Base-by-base conservation (phyloP, 495 filamentous ascomycete genomes). In the Aspergillus incahuasiensis region DNA sequence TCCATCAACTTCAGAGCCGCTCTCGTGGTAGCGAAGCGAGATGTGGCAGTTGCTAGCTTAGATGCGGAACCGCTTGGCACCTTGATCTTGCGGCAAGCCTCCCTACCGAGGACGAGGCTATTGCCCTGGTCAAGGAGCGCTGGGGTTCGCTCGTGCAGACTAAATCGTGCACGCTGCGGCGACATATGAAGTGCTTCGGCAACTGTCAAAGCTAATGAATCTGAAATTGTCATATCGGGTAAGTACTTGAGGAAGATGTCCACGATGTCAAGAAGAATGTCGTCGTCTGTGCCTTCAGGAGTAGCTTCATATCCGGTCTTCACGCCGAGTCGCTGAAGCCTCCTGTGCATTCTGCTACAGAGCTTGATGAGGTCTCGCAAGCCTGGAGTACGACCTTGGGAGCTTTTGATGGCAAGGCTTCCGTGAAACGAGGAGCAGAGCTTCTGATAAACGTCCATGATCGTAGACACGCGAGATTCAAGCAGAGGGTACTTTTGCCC, bases 321-420 rank as follows among this genome's bases (percentile, higher is more conserved):
- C 57, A 87, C 78, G 40, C 85, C 81, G 6, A 82, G 75, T 16
- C 76, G 70, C 59, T 75, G 56, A 25, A 89, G 68, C 53, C 85
- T 73, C 60, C 73, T 69, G 52, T 89, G 74, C 28, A 95, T 73
- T 44, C 95, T 82, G 30, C 79, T 79, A 67, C 90, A 95, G 82
- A 95, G 92, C 66, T 95, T 96, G 59, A 97, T 76, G 18, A 99
- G 73, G 68, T 97, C 92, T 55, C 90, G 79, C 21, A 91, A 86
- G 13, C 85, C 90, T 16, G 75, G 75, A 12, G 71, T 76, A 16
- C 75, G 72, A 18, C 75, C 75, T 40, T 76, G 75, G 7, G 75
- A 74, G 52, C 71, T 73, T 52, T 73, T 75, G 56, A 74, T 75
- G 1, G 73, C 72, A 41, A 76, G 63, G 48, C 68, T 75, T 52